Conservation (phyloP, 345 rosid genomes). For the Excoecaria agallocha region DNA sequence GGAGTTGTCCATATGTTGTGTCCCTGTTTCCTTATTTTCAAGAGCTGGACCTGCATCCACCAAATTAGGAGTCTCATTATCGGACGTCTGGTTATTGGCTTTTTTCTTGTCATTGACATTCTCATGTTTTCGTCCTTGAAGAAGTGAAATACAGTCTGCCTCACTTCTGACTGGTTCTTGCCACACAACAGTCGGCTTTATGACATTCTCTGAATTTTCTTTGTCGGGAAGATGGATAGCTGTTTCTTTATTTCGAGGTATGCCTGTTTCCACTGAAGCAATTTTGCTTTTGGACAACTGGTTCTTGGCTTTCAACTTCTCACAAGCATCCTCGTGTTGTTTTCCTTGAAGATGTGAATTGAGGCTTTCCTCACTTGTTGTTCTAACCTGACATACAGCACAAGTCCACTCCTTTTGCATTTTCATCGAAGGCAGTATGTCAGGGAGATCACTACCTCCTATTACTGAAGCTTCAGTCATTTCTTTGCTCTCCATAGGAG, state of each 20-base stretch:
- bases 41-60: neutral
- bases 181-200: too few species aligned
- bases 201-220: too few species aligned
- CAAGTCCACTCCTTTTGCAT: slow-evolving; percentile 33
- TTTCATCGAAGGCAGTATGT: slow-evolving; percentile 6
- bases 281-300: neutral
- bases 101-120: too few species aligned
- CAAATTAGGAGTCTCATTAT: neutral
- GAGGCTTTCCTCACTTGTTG: slow-evolving; percentile 10
- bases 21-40: neutral
- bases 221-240: too few species aligned
- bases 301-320: slow-evolving; percentile 22
- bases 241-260: too few species aligned
- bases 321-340: slow-evolving; percentile 17
- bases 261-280: too few species aligned
- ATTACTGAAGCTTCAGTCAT: neutral
- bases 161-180: too few species aligned
- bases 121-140: too few species aligned
- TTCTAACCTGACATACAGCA: slow-evolving; percentile 27
- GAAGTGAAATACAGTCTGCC: too few species aligned
- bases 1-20: neutral
- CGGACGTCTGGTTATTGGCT: too few species aligned
- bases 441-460: neutral
- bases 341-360: slow-evolving; percentile 28
- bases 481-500: slow-evolving; percentile 3